Percentiles rank a stretch among this genome's conserved stretches.
Evolutionary conservation across 2,329 filamentous ascomycete species (phyloP).

Genomic region (Sporothrix brasiliensis): DNA sequence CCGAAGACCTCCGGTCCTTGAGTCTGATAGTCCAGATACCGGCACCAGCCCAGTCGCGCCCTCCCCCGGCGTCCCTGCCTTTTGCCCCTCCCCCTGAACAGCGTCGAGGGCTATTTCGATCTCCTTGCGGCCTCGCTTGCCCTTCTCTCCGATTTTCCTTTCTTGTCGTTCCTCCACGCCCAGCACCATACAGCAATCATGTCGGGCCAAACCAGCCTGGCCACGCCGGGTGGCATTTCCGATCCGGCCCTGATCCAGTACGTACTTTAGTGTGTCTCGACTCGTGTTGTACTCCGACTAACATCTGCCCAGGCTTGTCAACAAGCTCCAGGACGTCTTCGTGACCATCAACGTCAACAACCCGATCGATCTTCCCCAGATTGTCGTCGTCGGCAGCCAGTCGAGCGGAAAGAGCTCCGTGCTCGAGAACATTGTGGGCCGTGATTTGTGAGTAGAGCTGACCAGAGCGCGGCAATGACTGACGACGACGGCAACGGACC

Average conservation of each 20-base stretch:
- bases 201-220: constrained; percentile 31
- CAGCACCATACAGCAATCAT: constrained; percentile 28
- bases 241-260: constrained; percentile 39
- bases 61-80: not conserved
- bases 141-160: not conserved
- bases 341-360: constrained; percentile 98
- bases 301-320: constrained; percentile 70
- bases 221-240: constrained; percentile 39
- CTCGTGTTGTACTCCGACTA: constrained; percentile 13
- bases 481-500: not conserved
- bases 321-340: constrained; percentile 99
- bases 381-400: constrained; percentile 96
- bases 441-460: constrained; percentile 83
- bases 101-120: constrained; percentile 7
- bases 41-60: not conserved
- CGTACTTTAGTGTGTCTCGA: constrained; percentile 5
- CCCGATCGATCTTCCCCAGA: constrained; percentile 97
- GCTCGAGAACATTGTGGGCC: constrained; percentile 95
- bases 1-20: constrained; percentile 1
- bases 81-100: not conserved
- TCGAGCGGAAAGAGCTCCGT: constrained; percentile 99
- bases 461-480: not conserved
- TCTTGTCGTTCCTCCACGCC: not conserved
- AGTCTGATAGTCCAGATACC: not conserved
- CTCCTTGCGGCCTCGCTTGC: not conserved